Evolutionary conservation across 768 basidiomycete species (phyloP).

Genomic region (Leucocoprinus birnbaumii): DNA sequence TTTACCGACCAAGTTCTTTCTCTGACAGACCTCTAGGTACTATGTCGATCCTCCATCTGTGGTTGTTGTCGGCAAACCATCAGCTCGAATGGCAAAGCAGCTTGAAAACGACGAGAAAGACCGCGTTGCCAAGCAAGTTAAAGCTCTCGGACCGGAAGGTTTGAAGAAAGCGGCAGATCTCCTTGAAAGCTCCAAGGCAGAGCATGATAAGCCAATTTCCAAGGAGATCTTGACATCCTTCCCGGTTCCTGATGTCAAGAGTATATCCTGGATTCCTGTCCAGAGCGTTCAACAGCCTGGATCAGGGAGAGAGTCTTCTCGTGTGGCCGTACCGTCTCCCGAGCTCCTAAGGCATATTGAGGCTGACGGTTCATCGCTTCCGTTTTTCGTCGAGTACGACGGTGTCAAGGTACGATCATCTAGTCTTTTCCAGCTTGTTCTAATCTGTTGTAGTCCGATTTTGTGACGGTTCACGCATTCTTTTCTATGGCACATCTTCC

Average conservation of each 20-base stretch:
- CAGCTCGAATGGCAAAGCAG: constrained; percentile 74
- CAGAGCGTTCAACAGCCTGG: constrained; percentile 62
- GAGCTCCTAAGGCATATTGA: constrained; percentile 62
- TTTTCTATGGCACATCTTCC: constrained; percentile 78
- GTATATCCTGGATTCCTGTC: constrained; percentile 89
- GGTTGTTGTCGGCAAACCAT: constrained; percentile 86
- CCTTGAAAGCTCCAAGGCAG: constrained; percentile 80
- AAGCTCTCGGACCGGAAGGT: constrained; percentile 75
- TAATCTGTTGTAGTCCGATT: constrained; percentile 70
- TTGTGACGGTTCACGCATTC: constrained; percentile 76
- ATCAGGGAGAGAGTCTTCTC: constrained; percentile 34
- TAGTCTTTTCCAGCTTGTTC: neutral
- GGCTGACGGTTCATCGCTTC: constrained; percentile 61
- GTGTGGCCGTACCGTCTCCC: constrained; percentile 25
- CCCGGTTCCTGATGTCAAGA: constrained; percentile 88
- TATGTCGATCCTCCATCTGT: constrained; percentile 70
- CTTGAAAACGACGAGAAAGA: constrained; percentile 80
- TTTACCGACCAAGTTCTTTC: neutral
- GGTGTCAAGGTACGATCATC: constrained; percentile 70
- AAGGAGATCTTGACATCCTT: constrained; percentile 77
- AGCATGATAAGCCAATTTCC: constrained; percentile 84
- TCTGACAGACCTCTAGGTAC: constrained; percentile 49
- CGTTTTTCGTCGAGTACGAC: constrained; percentile 93
- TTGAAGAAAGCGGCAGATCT: constrained; percentile 64
- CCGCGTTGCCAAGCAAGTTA: constrained; percentile 67